These are phyloP conservation scores for Eremochloa ophiuroides DNA, from an alignment of 176 grass and related monocot genomes.

Conservation along the genomic window DNA sequence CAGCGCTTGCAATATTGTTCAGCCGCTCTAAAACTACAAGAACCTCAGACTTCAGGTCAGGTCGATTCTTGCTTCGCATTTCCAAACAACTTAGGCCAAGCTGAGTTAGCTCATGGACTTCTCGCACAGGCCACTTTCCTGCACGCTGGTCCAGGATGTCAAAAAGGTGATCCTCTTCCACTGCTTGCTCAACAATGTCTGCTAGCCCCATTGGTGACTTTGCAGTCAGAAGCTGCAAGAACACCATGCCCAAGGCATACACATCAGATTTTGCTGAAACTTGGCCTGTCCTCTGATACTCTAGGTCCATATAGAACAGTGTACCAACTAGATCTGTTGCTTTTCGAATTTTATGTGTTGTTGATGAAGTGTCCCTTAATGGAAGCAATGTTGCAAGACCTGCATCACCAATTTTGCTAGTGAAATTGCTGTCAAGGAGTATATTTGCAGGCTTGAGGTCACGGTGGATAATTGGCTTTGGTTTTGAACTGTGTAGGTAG, in stretches of 20 bases:
- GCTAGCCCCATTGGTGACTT: slow-evolving; percentile 53
- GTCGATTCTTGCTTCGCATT: slow-evolving; percentile 66
- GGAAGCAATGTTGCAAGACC: slow-evolving; percentile 82
- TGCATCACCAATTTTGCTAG: slow-evolving; percentile 83
- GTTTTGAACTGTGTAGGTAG: slow-evolving; percentile 69
- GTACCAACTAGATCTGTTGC: slow-evolving; percentile 70
- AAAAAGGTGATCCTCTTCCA: slow-evolving; percentile 37
- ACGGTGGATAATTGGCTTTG: slow-evolving; percentile 79
- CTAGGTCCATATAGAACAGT: slow-evolving; percentile 89
- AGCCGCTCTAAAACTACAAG: slow-evolving; percentile 54
- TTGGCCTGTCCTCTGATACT: slow-evolving; percentile 85
- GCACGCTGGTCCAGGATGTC: slow-evolving; percentile 55
- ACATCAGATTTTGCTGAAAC: slow-evolving; percentile 67
- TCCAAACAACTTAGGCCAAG: slow-evolving; percentile 70
- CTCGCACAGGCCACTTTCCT: slow-evolving; percentile 58
- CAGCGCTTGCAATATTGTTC: slow-evolving; percentile 31
- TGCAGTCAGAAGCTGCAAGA: slow-evolving; percentile 70
- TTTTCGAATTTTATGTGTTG: slow-evolving; percentile 45
- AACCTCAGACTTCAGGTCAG: slow-evolving; percentile 52
- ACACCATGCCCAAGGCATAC: slow-evolving; percentile 74
- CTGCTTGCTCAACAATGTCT: slow-evolving; percentile 43
- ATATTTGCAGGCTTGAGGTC: slow-evolving; percentile 95
- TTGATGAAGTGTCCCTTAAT: not conserved
- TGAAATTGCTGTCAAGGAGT: slow-evolving; percentile 66
- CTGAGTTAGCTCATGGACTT: slow-evolving; percentile 48